phyloP scores from a whole-genome alignment of 345 rosid genomes.

The Lumnitzera littorea region DNA sequence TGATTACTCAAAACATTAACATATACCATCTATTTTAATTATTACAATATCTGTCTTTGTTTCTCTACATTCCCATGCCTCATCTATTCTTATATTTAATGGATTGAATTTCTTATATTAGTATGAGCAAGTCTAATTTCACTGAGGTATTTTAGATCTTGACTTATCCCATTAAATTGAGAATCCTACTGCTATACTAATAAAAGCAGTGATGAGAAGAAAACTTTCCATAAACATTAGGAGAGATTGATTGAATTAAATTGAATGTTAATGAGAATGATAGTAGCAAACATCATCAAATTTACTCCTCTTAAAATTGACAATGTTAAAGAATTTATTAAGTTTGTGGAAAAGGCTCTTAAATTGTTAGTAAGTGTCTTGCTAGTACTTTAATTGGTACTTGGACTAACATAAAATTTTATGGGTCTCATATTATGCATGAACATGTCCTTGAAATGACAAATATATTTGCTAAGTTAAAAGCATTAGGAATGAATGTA shows the following conservation, averaged over 20 bases:
- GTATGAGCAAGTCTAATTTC: no score
- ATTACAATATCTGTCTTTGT: no score
- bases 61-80: no score
- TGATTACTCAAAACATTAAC: no score
- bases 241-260: constrained; percentile 1
- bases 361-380: background rate
- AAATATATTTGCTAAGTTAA: constrained; percentile 2
- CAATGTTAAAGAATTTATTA: background rate
- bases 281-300: constrained; percentile 6
- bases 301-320: no score
- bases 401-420: constrained; percentile 8
- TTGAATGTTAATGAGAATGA: constrained; percentile 9
- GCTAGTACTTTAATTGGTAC: background rate
- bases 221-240: background rate
- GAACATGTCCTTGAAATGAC: constrained; percentile 1
- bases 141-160: no score
- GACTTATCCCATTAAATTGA: no score
- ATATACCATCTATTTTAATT: no score
- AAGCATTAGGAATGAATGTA: background rate
- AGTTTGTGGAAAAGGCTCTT: constrained; percentile 2
- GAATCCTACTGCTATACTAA: background rate
- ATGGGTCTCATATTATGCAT: constrained; percentile 4
- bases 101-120: no score
- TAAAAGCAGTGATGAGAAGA: background rate
- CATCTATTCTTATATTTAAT: no score